phyloP scores from a whole-genome alignment of 2,329 filamentous ascomycete species.

The Aspergillus ruber region DNA sequence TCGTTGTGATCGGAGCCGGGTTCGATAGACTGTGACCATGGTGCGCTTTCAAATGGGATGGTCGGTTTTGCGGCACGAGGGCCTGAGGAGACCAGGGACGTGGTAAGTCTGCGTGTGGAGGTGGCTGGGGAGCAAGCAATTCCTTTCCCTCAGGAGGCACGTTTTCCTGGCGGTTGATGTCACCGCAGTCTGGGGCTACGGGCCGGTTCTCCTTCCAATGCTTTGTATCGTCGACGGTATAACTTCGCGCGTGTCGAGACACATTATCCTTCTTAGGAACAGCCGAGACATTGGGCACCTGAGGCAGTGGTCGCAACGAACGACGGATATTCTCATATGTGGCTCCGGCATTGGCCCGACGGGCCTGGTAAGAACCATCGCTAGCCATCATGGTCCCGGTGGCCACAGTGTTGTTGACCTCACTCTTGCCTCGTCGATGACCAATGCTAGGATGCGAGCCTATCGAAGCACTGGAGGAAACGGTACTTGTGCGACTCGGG shows the following conservation, averaged over 20 bases:
- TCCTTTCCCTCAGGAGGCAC: conserved; percentile 19
- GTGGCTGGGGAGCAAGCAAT: conserved; percentile 16
- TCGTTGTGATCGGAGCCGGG: conserved; percentile 30
- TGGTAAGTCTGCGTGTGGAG: conserved; percentile 16
- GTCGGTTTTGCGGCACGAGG: conserved; percentile 22
- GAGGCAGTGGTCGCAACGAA: conserved; percentile 68
- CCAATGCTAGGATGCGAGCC: conserved; percentile 43
- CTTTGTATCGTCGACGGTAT: conserved; percentile 56
- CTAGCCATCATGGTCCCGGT: conserved; percentile 23
- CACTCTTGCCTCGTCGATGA: conserved; percentile 71
- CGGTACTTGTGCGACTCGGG: conserved; percentile 59
- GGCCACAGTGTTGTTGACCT: conserved; percentile 52
- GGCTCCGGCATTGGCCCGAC: conserved; percentile 48
- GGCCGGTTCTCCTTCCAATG: conserved; percentile 28
- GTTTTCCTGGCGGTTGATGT: conserved; percentile 22
- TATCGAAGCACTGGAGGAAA: conserved; percentile 67
- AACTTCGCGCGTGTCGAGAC: conserved; percentile 48
- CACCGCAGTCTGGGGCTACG: conserved; percentile 25
- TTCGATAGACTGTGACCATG: conserved; percentile 26
- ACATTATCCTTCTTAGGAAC: conserved; percentile 26
- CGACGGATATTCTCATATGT: conserved; percentile 68
- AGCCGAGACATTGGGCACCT: conserved; percentile 51
- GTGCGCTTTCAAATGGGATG: conserved; percentile 21
- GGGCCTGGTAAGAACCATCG: conserved; percentile 14
- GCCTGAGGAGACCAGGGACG: conserved; percentile 19